phyloP scores from a whole-genome alignment of 495 filamentous ascomycete species.

The Podospora comata region DNA sequence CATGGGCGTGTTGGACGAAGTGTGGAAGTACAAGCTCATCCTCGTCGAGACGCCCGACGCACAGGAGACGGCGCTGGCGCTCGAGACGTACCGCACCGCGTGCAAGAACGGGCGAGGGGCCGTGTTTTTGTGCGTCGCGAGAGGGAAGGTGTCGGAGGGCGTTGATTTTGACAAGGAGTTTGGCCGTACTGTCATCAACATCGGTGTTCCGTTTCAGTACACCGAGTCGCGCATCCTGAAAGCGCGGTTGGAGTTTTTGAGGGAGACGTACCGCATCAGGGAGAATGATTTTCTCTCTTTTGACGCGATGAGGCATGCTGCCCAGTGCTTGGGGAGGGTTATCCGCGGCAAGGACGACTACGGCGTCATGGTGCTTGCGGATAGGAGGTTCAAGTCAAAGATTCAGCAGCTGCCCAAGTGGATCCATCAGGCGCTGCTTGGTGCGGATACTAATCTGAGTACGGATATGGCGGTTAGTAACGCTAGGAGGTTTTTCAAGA shows the following conservation, averaged over 20 bases:
- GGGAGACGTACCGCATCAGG: slow-evolving; percentile 94
- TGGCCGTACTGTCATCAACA: slow-evolving; percentile 92
- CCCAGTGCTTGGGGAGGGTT: slow-evolving; percentile 94
- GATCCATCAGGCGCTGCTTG: slow-evolving; percentile 86
- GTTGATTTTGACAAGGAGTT: slow-evolving; percentile 99
- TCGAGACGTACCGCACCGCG: slow-evolving; percentile 95
- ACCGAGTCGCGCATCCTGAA: slow-evolving; percentile 97
- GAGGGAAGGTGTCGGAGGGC: slow-evolving; percentile 95
- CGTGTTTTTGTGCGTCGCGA: slow-evolving; percentile 87
- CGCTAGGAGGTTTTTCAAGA: slow-evolving; percentile 83
- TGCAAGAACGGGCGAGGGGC: slow-evolving; percentile 96
- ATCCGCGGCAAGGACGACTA: slow-evolving; percentile 97
- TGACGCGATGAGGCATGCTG: slow-evolving; percentile 97
- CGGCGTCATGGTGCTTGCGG: slow-evolving; percentile 96
- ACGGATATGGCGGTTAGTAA: slow-evolving; percentile 92
- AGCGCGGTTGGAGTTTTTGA: slow-evolving; percentile 89
- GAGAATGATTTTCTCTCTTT: slow-evolving; percentile 99
- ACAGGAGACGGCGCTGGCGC: slow-evolving; percentile 91
- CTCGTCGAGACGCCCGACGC: slow-evolving; percentile 96
- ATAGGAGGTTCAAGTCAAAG: slow-evolving; percentile 87
- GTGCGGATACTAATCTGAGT: slow-evolving; percentile 80
- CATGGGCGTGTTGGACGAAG: slow-evolving; percentile 93
- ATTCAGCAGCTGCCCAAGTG: slow-evolving; percentile 89
- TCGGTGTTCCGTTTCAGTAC: slow-evolving; percentile 98
- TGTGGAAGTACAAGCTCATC: slow-evolving; percentile 99